These are phyloP conservation scores for Xanthoconium purpureum DNA, from an alignment of 768 basidiomycete species.

Conservation along the genomic window DNA sequence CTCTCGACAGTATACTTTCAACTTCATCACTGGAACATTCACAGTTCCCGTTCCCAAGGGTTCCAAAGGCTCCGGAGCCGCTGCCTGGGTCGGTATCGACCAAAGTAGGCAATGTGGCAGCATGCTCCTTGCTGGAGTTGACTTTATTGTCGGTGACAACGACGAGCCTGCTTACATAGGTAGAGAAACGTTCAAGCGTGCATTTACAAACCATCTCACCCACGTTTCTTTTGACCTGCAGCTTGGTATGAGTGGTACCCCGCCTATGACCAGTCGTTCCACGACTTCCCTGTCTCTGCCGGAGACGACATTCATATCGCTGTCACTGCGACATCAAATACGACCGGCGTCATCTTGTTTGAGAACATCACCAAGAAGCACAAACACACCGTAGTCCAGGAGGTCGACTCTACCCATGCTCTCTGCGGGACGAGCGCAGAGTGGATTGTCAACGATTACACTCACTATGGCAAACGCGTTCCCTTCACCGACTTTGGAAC, in stretches of 20 bases:
- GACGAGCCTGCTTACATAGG: background rate
- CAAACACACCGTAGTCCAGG: background rate
- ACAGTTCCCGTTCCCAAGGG: background rate
- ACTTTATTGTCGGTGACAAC: background rate
- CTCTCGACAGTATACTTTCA: conserved; percentile 3
- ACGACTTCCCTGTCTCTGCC: background rate
- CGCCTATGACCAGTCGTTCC: accelerated
- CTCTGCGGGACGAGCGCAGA: conserved; percentile 8
- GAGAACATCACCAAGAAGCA: conserved; percentile 7
- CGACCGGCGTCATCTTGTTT: background rate
- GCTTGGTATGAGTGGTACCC: background rate
- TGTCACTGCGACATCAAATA: background rate
- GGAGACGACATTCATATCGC: background rate
- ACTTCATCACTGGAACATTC: conserved; percentile 1
- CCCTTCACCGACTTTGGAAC: conserved; percentile 6
- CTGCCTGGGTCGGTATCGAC: background rate
- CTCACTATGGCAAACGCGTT: no score
- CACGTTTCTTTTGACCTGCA: background rate
- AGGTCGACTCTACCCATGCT: background rate
- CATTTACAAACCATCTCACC: background rate
- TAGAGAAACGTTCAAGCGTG: background rate
- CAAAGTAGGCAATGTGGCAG: no score
- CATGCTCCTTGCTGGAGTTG: background rate
- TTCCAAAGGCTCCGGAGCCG: background rate
- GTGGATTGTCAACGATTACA: conserved; percentile 9